These are phyloP conservation scores for Vanrija pseudolonga DNA, from an alignment of 1,284 basidiomycete genomes.

Conservation along the genomic window DNA sequence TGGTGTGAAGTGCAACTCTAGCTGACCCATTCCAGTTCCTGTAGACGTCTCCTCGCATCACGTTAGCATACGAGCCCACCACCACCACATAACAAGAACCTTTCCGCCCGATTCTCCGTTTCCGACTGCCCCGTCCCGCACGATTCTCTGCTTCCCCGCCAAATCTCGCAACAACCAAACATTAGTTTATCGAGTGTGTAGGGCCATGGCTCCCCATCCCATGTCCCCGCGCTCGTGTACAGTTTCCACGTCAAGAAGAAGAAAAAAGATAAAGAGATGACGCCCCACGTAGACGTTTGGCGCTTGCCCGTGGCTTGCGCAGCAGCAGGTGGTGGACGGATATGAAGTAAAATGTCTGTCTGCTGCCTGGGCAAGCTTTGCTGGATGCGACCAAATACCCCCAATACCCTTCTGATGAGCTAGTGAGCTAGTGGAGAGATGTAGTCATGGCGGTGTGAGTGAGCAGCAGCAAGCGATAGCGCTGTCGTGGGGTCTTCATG, in stretches of 20 bases:
- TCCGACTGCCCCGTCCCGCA: background rate
- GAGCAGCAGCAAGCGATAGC: too few relatives aligned
- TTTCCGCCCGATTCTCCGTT: background rate
- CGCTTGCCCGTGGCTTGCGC: background rate
- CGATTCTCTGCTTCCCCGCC: background rate
- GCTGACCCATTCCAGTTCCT: conserved; percentile 5
- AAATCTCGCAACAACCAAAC: background rate
- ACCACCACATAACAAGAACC: background rate
- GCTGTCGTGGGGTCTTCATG: too few relatives aligned
- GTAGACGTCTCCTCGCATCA: conserved; percentile 5
- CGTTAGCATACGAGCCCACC: background rate
- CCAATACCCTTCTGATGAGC: background rate
- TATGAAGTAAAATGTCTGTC: background rate
- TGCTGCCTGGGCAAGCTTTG: background rate
- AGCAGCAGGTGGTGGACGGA: too few relatives aligned
- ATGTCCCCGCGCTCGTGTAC: background rate
- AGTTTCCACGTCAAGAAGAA: conserved; percentile 3
- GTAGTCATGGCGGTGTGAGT: background rate
- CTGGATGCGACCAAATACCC: background rate
- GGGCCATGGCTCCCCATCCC: background rate
- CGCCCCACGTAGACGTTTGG: background rate
- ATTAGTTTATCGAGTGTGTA: background rate
- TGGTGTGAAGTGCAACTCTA: conserved; percentile 1
- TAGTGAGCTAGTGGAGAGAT: conserved; percentile 4
- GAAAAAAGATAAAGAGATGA: conserved; percentile 7